These are phyloP conservation scores for Dryas integrifolia DNA, from an alignment of 331 rosid genomes.

Conservation along the genomic window DNA sequence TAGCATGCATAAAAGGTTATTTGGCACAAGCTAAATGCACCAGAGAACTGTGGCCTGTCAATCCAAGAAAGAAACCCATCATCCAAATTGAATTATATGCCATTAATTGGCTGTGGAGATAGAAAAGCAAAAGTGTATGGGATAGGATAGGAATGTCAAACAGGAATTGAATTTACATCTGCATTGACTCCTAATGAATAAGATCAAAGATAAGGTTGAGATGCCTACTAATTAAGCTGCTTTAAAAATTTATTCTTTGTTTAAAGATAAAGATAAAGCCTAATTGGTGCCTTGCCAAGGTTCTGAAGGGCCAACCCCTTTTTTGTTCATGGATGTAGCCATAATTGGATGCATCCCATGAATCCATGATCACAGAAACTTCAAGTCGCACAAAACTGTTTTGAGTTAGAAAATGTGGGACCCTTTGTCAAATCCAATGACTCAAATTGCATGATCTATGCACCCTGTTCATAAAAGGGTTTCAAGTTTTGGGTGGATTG, in stretches of 20 bases:
- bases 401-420: background rate
- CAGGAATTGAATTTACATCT: conserved; percentile 18
- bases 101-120: conserved; percentile 25
- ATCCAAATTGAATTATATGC: conserved; percentile 23
- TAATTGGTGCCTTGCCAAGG: conserved; percentile 28
- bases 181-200: conserved; percentile 11
- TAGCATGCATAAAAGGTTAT: background rate
- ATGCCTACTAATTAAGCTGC: conserved; percentile 29
- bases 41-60: background rate
- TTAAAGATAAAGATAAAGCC: conserved; percentile 9
- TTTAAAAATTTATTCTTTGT: conserved; percentile 22
- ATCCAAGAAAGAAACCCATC: conserved; percentile 6
- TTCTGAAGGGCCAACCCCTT: conserved; percentile 28
- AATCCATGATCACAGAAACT: background rate
- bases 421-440: background rate
- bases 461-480: background rate
- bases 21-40: background rate
- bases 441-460: too few species aligned
- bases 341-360: background rate
- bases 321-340: background rate
- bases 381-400: background rate
- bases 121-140: conserved; percentile 23
- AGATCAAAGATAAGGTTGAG: conserved; percentile 39
- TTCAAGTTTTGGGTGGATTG: background rate
- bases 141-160: conserved; percentile 42